Evolutionary conservation across 441 rosid species (phyloP).

Genomic region (Jatropha podagrica): DNA sequence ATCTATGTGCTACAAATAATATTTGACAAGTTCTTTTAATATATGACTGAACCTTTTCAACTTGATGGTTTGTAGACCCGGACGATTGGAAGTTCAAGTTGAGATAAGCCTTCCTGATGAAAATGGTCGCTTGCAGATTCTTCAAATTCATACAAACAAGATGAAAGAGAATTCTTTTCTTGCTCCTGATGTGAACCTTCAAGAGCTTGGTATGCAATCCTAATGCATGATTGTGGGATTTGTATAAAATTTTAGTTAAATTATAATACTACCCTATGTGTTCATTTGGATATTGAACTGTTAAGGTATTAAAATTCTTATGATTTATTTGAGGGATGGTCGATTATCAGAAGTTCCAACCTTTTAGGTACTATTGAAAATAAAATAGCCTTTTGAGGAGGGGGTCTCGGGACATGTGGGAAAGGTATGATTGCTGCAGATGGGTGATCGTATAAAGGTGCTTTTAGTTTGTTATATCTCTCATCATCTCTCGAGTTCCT

Average conservation of each 20-base stretch:
- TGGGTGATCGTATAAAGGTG: not conserved
- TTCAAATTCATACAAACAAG: constrained; percentile 95
- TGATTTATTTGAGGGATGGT: not conserved
- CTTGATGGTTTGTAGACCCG: constrained; percentile 61
- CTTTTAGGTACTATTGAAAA: not conserved
- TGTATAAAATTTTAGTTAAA: not conserved
- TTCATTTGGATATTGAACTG: not conserved
- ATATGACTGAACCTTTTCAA: constrained; percentile 8
- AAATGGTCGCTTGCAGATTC: constrained; percentile 93
- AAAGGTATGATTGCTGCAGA: not conserved
- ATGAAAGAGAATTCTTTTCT: constrained; percentile 99
- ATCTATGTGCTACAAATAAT: constrained; percentile 8
- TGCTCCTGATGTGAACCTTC: constrained; percentile 79
- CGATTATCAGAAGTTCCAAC: not conserved
- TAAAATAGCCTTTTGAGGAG: not conserved
- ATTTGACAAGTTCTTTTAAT: not conserved
- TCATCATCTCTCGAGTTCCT: not conserved
- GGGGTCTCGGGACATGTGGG: not conserved
- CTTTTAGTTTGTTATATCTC: not conserved
- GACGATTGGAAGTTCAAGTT: constrained; percentile 96
- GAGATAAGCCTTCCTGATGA: constrained; percentile 99
- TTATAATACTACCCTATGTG: not conserved
- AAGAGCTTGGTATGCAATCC: constrained; percentile 77
- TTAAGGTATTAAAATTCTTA: not conserved
- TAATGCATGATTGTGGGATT: constrained; percentile 9